Percentiles rank a stretch among this genome's conserved stretches.
These are phyloP conservation scores for Globisporangium cystogenes DNA, from an alignment of 352 stramenopile genomes.

Conservation along the genomic window DNA sequence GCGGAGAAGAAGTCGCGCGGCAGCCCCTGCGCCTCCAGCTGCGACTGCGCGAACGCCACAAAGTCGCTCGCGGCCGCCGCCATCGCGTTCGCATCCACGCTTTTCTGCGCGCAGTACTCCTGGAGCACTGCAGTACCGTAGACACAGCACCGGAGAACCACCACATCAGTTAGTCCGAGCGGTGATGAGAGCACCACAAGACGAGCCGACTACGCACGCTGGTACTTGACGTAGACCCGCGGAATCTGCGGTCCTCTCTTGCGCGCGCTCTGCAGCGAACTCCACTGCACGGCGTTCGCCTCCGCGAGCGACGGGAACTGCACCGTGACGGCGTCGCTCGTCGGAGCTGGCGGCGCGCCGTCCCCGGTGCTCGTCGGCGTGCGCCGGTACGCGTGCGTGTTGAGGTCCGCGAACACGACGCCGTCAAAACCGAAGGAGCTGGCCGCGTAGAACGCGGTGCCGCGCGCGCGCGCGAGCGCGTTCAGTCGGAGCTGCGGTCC, in stretches of 20 bases:
- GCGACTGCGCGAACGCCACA: conserved; percentile 42
- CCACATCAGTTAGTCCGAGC: too few relatives aligned
- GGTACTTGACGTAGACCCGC: conserved; percentile 73
- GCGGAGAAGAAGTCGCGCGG: conserved; percentile 48
- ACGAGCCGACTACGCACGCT: conserved; percentile 34
- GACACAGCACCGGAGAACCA: too few relatives aligned
- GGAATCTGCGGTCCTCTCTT: conserved; percentile 70
- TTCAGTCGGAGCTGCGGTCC: conserved; percentile 41
- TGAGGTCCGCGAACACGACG: conserved; percentile 77
- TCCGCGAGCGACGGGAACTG: conserved; percentile 53
- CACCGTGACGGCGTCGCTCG: conserved; percentile 31
- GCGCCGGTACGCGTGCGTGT: conserved; percentile 57
- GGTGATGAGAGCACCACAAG: neutral
- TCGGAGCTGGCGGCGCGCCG: conserved; percentile 13
- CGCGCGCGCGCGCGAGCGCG: conserved; percentile 41
- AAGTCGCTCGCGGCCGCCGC: conserved; percentile 30
- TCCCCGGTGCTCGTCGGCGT: conserved; percentile 12
- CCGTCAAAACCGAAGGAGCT: conserved; percentile 75
- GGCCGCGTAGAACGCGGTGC: conserved; percentile 70
- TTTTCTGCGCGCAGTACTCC: conserved; percentile 32
- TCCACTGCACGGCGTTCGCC: conserved; percentile 50
- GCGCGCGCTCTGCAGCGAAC: conserved; percentile 51
- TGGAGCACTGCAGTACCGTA: conserved; percentile 66
- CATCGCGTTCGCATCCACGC: conserved; percentile 4
- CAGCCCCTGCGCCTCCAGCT: conserved; percentile 57